Percentiles rank a stretch among this genome's conserved stretches.
Evolutionary conservation across 2,329 filamentous ascomycete genomes (phyloP).

Genomic region (Elsinoe fawcettii): DNA sequence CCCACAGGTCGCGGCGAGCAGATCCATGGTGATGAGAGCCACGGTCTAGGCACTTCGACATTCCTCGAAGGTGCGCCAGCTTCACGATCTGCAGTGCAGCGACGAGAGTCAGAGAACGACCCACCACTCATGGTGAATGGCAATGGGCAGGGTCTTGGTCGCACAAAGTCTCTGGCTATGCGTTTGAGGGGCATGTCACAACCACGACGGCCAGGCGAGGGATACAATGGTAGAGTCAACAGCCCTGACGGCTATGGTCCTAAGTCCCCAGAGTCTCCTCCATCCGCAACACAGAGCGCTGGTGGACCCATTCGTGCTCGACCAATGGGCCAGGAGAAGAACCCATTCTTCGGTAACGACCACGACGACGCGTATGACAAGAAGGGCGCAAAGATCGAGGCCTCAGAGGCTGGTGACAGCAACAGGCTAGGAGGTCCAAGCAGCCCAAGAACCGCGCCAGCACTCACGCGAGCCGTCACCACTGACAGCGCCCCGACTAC

Average conservation of each 20-base stretch:
- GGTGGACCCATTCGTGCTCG: conserved; percentile 35
- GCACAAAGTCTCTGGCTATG: conserved; percentile 93
- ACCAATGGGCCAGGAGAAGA: conserved; percentile 42
- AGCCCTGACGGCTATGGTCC: conserved; percentile 44
- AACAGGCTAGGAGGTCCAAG: conserved; percentile 39
- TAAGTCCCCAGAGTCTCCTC: conserved; percentile 19
- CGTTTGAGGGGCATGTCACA: conserved; percentile 79
- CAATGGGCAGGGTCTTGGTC: conserved; percentile 54
- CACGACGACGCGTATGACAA: conserved; percentile 61
- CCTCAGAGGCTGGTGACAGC: conserved; percentile 34
- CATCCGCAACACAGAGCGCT: conserved; percentile 28
- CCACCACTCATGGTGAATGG: conserved; percentile 38
- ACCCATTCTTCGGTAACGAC: conserved; percentile 73
- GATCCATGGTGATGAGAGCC: conserved; percentile 74
- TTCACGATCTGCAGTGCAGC: conserved; percentile 68
- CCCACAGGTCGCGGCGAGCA: conserved; percentile 59
- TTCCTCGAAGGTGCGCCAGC: conserved; percentile 93
- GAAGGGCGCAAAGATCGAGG: conserved; percentile 53
- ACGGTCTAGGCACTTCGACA: conserved; percentile 85
- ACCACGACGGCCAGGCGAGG: conserved; percentile 51
- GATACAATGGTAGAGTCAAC: conserved; percentile 28
- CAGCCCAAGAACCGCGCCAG: conserved; percentile 48
- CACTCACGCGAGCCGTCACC: conserved; percentile 59
- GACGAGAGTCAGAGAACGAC: conserved; percentile 60
- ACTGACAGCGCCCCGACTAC: conserved; percentile 22